Evolutionary conservation across 164 flowering plant species (phyloP).

Genomic region (Santalum album): DNA sequence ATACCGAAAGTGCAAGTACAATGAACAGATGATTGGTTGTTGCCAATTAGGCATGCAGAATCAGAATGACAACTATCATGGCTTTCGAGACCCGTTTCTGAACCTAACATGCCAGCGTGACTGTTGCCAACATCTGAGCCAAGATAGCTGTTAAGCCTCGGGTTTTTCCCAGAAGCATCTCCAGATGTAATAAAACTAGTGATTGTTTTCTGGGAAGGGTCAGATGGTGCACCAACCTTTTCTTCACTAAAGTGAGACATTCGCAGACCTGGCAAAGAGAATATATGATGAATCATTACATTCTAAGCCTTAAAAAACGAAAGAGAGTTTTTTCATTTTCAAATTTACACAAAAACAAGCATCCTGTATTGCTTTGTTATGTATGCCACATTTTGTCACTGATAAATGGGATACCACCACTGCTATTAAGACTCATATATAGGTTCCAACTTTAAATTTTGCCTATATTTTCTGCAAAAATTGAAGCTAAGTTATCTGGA

Average conservation of each 20-base stretch:
- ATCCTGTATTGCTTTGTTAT: too few species aligned
- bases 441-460: too few species aligned
- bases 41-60: conserved; percentile 15
- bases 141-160: conserved; percentile 11
- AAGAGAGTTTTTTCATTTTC: too few species aligned
- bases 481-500: too few species aligned
- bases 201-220: conserved; percentile 67
- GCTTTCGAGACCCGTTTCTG: conserved; percentile 16
- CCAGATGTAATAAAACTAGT: conserved; percentile 34
- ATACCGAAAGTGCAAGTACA: conserved; percentile 6
- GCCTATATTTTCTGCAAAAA: too few species aligned
- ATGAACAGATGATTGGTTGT: conserved; percentile 15
- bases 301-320: background rate
- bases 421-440: too few species aligned
- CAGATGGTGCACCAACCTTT: conserved; percentile 27
- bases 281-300: background rate
- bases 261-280: conserved; percentile 59
- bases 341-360: too few species aligned
- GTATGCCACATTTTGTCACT: too few species aligned
- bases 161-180: conserved; percentile 27
- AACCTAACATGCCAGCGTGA: conserved; percentile 9
- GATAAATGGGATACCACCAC: too few species aligned
- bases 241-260: conserved; percentile 79
- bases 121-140: conserved; percentile 19
- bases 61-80: conserved; percentile 15